A percentile compares a stretch with the other conserved stretches of the same genome.
These are phyloP conservation scores for Trichoderma endophyticum DNA, from an alignment of 2,329 filamentous ascomycete species.

Conservation along the genomic window DNA sequence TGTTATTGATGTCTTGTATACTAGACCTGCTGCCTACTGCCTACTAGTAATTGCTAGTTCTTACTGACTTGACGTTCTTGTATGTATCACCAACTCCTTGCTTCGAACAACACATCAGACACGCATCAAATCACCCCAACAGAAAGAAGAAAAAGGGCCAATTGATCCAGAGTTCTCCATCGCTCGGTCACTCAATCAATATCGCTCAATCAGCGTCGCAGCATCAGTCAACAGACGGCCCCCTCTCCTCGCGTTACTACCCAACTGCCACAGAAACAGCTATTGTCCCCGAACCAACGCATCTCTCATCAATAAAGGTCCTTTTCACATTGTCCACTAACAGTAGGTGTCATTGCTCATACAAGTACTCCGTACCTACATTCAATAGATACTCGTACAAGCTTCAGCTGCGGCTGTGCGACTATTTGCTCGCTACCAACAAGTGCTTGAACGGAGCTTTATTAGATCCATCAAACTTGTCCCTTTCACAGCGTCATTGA, in stretches of 20 bases:
- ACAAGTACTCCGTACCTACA: neutral
- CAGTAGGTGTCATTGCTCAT: neutral
- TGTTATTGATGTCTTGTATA: neutral
- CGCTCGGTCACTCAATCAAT: neutral
- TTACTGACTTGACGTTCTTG: neutral
- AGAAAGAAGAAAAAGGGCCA: neutral
- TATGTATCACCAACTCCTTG: neutral
- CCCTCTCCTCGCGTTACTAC: neutral
- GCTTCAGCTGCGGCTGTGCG: neutral
- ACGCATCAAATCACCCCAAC: neutral
- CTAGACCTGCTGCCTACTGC: neutral
- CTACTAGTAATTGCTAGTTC: neutral
- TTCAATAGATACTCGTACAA: neutral
- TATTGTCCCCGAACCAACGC: neutral
- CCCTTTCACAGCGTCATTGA: neutral
- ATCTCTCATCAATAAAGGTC: neutral
- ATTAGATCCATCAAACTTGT: neutral
- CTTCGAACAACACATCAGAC: conserved; percentile 2
- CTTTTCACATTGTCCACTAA: neutral
- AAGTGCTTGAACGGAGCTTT: neutral
- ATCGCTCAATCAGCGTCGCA: neutral
- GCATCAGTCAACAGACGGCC: conserved; percentile 1
- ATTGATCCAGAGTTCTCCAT: neutral
- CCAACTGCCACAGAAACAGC: neutral
- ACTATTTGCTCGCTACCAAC: neutral